Evolutionary conservation across 768 basidiomycete species (phyloP), one percentile per base, ranked within the genome.

Genomic region (Porpolomopsis calyptriformis): DNA sequence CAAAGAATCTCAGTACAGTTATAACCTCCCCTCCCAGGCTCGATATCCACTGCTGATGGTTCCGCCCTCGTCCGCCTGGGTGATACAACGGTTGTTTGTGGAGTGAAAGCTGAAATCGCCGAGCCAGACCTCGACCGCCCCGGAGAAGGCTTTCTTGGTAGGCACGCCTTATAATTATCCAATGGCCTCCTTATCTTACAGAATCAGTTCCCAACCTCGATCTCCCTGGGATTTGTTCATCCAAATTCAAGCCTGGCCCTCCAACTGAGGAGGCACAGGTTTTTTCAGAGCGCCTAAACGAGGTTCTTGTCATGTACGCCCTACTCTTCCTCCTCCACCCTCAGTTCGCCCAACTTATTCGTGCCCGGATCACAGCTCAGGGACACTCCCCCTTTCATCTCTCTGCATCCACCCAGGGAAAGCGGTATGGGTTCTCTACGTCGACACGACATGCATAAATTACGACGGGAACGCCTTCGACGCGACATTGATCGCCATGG

Each of bases 391-490:
- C 0, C 72, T 81, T 2, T 60, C 71, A 2, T 76, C 80, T 3
- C 75, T 98, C 2, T 83, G 82, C 59, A 96, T 99, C 47, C 73
- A 85, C 12, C 74, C 77, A 0, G 80, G 79, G 2, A 87, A 84
- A 58, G 74, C 89, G 0, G 91, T 71, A 0, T 99, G 92, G 91
- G 84, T 85, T 23, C 72, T 98, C n/a, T 98, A 97, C 57, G 73
- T 97, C 53, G 96, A 99, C 53, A 79, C 87, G 23, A 87, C 84
- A 1, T 97, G 94, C 59, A 88, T 99, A 52, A 98, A 96, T 65
- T 96, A 94, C 58, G 93, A 98, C 60, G 96, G 96, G 4, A 98
- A 97, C 57, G 85, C 74, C 1, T 90, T 93, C 49, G 96, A 99
- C 53, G 90, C 96, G 1, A 74, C 88, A 0, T 70, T 97, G 8